These are phyloP conservation scores for Ambrosia hybrid DNA, from an alignment of 140 eudicot genomes.

Conservation along the genomic window DNA sequence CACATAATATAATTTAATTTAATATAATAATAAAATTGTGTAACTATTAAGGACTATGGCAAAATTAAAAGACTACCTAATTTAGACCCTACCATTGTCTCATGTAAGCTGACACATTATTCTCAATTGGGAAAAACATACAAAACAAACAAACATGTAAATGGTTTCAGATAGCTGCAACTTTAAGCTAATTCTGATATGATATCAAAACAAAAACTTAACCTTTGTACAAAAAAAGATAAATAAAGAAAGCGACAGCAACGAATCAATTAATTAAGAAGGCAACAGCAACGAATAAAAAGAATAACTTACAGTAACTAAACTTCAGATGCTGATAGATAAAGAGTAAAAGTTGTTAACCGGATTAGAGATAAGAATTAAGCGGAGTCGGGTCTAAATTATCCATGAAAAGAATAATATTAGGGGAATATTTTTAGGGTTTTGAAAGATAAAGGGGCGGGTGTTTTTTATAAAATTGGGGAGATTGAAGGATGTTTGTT, in stretches of 20 bases:
- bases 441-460: conserved; percentile 7
- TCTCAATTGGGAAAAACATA: background rate
- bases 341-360: conserved; percentile 3
- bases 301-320: background rate
- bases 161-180: background rate
- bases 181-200: background rate
- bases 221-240: background rate
- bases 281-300: background rate
- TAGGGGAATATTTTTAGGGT: conserved; percentile 26
- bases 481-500: conserved; percentile 2
- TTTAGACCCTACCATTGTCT: conserved; percentile 6
- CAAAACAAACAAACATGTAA: background rate
- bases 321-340: conserved; percentile 9
- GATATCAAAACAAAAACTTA: background rate
- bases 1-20: background rate
- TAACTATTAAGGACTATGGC: no score
- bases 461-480: background rate
- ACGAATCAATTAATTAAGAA: background rate
- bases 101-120: conserved; percentile 2
- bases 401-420: conserved; percentile 24
- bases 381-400: conserved; percentile 20
- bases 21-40: background rate
- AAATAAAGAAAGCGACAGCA: background rate
- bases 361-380: conserved; percentile 23
- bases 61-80: background rate